phyloP scores from a whole-genome alignment of 768 basidiomycete species.

The Tricholoma matsutake region DNA sequence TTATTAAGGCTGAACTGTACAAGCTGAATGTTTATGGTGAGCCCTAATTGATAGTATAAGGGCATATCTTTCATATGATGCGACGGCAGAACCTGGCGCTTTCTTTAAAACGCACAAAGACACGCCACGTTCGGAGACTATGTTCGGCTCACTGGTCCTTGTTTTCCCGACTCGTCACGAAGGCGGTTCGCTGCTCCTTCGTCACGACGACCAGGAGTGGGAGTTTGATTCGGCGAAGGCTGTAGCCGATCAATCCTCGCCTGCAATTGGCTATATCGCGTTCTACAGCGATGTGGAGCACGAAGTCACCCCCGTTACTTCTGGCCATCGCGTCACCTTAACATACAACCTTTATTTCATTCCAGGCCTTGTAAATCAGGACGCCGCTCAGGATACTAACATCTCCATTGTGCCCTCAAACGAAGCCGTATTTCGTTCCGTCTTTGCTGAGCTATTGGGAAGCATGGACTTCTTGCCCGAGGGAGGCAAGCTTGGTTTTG shows the following conservation, averaged over 20 bases:
- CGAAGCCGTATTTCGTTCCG: too few species aligned
- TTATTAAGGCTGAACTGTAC: slow-evolving; percentile 27
- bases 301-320: slow-evolving; percentile 31
- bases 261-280: slow-evolving; percentile 30
- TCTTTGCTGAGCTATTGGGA: too few species aligned
- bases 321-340: slow-evolving; percentile 38
- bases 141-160: slow-evolving; percentile 51
- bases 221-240: slow-evolving; percentile 25
- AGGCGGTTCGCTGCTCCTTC: slow-evolving; percentile 42
- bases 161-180: slow-evolving; percentile 44
- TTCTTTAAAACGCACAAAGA: slow-evolving; percentile 52
- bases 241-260: slow-evolving; percentile 2
- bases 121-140: slow-evolving; percentile 38
- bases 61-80: neutral
- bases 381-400: too few species aligned
- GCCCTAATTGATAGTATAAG: neutral
- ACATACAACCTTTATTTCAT: slow-evolving; percentile 38
- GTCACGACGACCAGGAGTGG: slow-evolving; percentile 30
- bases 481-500: too few species aligned
- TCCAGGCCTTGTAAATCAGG: too few species aligned
- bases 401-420: too few species aligned
- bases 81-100: slow-evolving; percentile 27
- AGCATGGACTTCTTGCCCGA: too few species aligned
- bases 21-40: slow-evolving; percentile 38
- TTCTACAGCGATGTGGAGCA: slow-evolving; percentile 39